A percentile compares a stretch with the other conserved stretches of the same genome.
These are phyloP conservation scores for Tubosaeta sp. DNA, from an alignment of 768 basidiomycete genomes.

Conservation along the genomic window DNA sequence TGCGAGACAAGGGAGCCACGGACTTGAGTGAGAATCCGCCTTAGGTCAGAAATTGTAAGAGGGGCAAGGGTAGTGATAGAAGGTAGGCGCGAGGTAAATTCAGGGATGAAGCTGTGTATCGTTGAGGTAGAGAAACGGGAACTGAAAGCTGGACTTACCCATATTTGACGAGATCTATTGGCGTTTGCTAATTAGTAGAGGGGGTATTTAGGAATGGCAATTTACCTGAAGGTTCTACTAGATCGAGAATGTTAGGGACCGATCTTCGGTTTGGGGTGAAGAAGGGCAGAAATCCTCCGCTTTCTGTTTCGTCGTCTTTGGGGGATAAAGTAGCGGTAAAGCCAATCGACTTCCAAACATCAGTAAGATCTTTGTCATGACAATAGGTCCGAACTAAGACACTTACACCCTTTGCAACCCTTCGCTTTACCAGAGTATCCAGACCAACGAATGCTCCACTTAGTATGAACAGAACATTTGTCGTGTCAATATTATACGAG, in stretches of 20 bases:
- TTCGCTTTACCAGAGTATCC: conserved; percentile 73
- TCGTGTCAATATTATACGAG: conserved; percentile 74
- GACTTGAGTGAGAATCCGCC: conserved; percentile 89
- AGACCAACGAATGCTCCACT: conserved; percentile 95
- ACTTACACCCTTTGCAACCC: conserved; percentile 82
- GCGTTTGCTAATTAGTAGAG: conserved; percentile 1
- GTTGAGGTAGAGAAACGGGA: conserved; percentile 3
- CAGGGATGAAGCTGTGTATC: conserved; percentile 75
- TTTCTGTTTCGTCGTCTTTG: conserved; percentile 35
- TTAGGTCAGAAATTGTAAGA: conserved; percentile 74
- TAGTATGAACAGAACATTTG: conserved; percentile 90
- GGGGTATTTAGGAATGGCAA: neutral
- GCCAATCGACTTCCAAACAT: conserved; percentile 73
- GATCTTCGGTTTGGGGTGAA: conserved; percentile 70
- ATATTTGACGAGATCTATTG: conserved; percentile 75
- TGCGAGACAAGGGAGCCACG: conserved; percentile 89
- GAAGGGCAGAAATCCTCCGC: conserved; percentile 51
- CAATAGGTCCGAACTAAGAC: neutral
- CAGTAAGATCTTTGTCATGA: neutral
- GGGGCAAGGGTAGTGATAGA: conserved; percentile 83
- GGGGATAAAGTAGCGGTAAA: conserved; percentile 59
- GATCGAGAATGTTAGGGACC: conserved; percentile 54
- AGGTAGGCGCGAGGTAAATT: conserved; percentile 92
- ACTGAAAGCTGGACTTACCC: conserved; percentile 43
- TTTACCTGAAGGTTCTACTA: conserved; percentile 68